Base-by-base conservation (phyloP, 257 asterid species). In the Thymus quinquecostatus region DNA sequence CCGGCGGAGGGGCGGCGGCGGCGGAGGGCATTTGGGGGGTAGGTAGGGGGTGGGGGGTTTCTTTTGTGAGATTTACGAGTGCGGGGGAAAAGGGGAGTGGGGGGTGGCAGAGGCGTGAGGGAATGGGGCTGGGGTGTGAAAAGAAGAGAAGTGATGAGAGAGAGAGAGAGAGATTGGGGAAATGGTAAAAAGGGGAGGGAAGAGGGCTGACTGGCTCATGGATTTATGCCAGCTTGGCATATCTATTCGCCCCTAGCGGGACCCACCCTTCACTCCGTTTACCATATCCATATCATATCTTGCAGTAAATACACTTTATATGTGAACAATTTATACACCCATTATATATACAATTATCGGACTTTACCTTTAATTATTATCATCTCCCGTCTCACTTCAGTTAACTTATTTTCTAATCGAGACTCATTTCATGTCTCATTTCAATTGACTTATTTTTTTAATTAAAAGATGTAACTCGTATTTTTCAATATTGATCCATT, bases 1-100 rank as follows among this genome's bases (percentile, higher is more conserved):
- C 21, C 12, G 88, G 80, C 5, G 81, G 36, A 51, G 80, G 78
- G 78, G 77, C 0, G 79, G 78, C 74, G 79, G 81, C 69, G 84
- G 86, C 3, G 75, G 86, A 69, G 44, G 8, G 73, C 86, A 81
- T 72, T 66, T 75, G 60, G 1, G 49, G 4, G 3, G 61, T 21
- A 8, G 2, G 10, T 10, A 21, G 70, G 64, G 43, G 5, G 49
- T 32, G 70, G 64, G 43, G 5, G 49, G 11, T 64, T 9, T 72
- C 71, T 82, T 82, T 79, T 48, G 81, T 76, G 78, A 61, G 36
- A 6, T 1, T 43, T 60, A 75, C 71, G 81, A 60, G 74, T 34
- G 70, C 29, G 34, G 51, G 54, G 28, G 7, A n/a, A 59, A 12
- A 14, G 32, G 60, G 36, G 41, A 7, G 66, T 56, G 67, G 80